Percentiles rank a stretch among this genome's conserved stretches.
phyloP scores from a whole-genome alignment of 2,329 filamentous ascomycete genomes.

The Trichophyton rubrum region DNA sequence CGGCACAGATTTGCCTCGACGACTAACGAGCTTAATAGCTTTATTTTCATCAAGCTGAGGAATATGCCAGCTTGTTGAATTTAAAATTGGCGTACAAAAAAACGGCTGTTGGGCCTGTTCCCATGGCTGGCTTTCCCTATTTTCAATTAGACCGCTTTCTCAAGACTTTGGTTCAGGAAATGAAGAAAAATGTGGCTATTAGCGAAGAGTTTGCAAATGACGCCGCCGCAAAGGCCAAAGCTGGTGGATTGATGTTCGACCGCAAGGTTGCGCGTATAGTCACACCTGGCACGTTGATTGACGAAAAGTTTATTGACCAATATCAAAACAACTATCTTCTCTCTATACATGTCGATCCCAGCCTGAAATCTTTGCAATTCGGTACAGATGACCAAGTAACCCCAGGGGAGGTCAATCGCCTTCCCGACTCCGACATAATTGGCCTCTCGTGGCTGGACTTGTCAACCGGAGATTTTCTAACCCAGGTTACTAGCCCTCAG shows the following conservation, averaged over 20 bases:
- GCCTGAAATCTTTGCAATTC: slow-evolving; percentile 12
- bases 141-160: slow-evolving; percentile 87
- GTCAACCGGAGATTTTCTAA: slow-evolving; percentile 89
- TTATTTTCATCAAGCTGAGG: slow-evolving; percentile 90
- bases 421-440: slow-evolving; percentile 36
- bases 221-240: slow-evolving; percentile 55
- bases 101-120: slow-evolving; percentile 62
- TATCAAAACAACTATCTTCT: slow-evolving; percentile 89
- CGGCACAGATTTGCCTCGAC: background rate
- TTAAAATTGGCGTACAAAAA: slow-evolving; percentile 75
- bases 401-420: slow-evolving; percentile 20
- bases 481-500: slow-evolving; percentile 58
- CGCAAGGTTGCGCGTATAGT: slow-evolving; percentile 75
- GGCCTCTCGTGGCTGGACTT: slow-evolving; percentile 91
- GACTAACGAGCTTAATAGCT: slow-evolving; percentile 35
- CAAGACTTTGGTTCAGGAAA: slow-evolving; percentile 82
- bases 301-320: slow-evolving; percentile 94
- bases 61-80: slow-evolving; percentile 73
- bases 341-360: slow-evolving; percentile 53
- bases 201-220: slow-evolving; percentile 82
- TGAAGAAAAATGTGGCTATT: slow-evolving; percentile 82
- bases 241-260: slow-evolving; percentile 70
- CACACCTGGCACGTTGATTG: slow-evolving; percentile 88
- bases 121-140: slow-evolving; percentile 93
- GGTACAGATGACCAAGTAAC: slow-evolving; percentile 13